phyloP scores from a whole-genome alignment of 2,329 filamentous ascomycete genomes.

The Monilinia polystroma region DNA sequence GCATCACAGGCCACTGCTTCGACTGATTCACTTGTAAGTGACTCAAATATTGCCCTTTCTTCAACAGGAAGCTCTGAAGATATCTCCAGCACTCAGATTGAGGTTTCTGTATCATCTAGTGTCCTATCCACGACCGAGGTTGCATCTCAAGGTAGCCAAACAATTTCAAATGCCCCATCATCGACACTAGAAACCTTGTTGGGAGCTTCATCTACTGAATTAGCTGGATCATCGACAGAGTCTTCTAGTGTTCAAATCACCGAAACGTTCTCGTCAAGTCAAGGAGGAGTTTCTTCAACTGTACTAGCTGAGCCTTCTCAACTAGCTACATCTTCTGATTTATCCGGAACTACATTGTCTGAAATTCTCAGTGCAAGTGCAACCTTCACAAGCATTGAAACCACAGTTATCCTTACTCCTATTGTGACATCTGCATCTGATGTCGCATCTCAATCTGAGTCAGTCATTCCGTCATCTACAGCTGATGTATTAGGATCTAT shows the following conservation, averaged over 20 bases:
- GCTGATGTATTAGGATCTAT: background rate
- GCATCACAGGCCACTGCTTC: background rate
- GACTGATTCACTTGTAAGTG: background rate
- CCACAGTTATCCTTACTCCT: background rate
- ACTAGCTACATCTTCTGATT: background rate
- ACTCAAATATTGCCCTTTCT: background rate
- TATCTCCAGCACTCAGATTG: background rate
- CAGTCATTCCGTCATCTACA: background rate
- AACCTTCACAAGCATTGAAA: conserved; percentile 10
- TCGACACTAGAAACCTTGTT: background rate
- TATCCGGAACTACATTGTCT: background rate
- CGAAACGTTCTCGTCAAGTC: background rate
- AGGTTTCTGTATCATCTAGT: background rate
- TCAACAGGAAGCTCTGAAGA: background rate
- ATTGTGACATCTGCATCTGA: background rate
- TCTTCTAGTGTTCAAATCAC: background rate
- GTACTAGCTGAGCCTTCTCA: background rate
- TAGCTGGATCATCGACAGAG: background rate
- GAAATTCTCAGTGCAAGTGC: background rate
- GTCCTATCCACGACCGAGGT: background rate
- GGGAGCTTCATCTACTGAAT: background rate
- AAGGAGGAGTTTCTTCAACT: background rate
- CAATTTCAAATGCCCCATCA: background rate
- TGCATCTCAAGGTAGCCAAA: background rate
- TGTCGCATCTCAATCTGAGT: background rate